Percentiles rank a stretch among this genome's conserved stretches.
Evolutionary conservation across 1,139 yeast species (phyloP).

Genomic region (Debaryomycetaceae sp.): DNA sequence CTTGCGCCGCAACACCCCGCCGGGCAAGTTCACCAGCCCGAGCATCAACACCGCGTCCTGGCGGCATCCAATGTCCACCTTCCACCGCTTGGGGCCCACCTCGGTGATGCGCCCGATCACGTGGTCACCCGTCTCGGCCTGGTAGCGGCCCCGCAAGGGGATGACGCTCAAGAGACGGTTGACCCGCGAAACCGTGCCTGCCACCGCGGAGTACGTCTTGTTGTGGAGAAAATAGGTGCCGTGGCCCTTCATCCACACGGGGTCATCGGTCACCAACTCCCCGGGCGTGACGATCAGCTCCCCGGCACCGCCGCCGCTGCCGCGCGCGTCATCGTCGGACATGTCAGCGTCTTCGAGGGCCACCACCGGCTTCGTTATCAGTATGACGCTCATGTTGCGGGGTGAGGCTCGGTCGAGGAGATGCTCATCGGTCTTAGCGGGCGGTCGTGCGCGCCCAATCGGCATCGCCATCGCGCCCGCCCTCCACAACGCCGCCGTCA

Average conservation of each 20-base stretch:
- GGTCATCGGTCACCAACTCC: constrained; percentile 92
- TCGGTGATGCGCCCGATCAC: constrained; percentile 91
- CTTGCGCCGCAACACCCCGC: constrained; percentile 91
- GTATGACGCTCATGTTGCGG: constrained; percentile 20
- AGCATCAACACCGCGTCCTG: constrained; percentile 90
- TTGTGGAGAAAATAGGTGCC: constrained; percentile 81
- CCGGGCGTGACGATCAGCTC: constrained; percentile 80
- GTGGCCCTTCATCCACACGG: constrained; percentile 98
- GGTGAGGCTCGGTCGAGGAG: constrained; percentile 1
- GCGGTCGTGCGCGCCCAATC: no score
- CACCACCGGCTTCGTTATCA: constrained; percentile 28
- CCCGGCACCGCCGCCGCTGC: neutral
- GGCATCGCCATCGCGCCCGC: no score
- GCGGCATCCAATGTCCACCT: constrained; percentile 90
- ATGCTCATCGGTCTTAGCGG: no score
- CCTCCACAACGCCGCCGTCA: no score
- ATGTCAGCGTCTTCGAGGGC: constrained; percentile 11
- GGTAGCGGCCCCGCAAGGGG: constrained; percentile 81
- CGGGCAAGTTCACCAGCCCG: constrained; percentile 95
- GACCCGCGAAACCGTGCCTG: constrained; percentile 84
- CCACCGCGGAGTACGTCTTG: constrained; percentile 83
- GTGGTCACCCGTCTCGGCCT: constrained; percentile 96
- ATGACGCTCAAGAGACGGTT: constrained; percentile 81
- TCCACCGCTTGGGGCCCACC: constrained; percentile 93
- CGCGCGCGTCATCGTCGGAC: no score